Base-by-base conservation (phyloP, 2,329 filamentous ascomycete species). In the Sclerotinia nivalis region DNA sequence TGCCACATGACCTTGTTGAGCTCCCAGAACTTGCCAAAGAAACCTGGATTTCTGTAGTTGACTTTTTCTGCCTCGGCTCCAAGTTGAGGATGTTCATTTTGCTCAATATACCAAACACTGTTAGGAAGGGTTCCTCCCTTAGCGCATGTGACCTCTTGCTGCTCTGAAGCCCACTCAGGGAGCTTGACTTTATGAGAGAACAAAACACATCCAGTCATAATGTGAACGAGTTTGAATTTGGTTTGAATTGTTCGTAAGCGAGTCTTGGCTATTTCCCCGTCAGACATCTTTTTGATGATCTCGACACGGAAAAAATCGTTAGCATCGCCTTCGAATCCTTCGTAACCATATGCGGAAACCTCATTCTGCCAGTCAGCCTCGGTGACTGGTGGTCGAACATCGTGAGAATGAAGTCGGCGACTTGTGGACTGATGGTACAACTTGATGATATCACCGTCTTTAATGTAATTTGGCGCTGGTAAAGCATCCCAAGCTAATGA, bases 151-250 rank as follows among this genome's bases (percentile, higher is more conserved):
- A 99, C 96, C 81, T 99, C 96, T 80, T 99, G 96, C 81, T 99
- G 96, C 80, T 98, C 96, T 66, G 91, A 99, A 60, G 92, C 96
- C 96, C 96, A 99, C 3, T 97, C 93, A 4, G 96, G 96, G 70
- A 99, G 89, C 84, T 99, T 99, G 79, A 98, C 94, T 84, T 97
- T 98, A 86, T 99, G 96, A 0, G 95, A 98, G 85, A 99, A 99
- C 34, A 99, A 86, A 18, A 91, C 92, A 79, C 96, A 99, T 60
- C 95, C 94, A 73, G 93, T 97, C 96, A 99, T 98, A 79, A 97
- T 83, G 79, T 99, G 96, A 47, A 98, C 87, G 58, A 99, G 90
- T 78, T 89, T 91, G 84, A 99, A 99, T 83, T 98, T 98, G 76
- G 93, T 93, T 82, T 99, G 90, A 73, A 99, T 98, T 40, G 96